Evolutionary conservation across 148 eudicot species (phyloP).

Genomic region (Pharnaceum exiguum): DNA sequence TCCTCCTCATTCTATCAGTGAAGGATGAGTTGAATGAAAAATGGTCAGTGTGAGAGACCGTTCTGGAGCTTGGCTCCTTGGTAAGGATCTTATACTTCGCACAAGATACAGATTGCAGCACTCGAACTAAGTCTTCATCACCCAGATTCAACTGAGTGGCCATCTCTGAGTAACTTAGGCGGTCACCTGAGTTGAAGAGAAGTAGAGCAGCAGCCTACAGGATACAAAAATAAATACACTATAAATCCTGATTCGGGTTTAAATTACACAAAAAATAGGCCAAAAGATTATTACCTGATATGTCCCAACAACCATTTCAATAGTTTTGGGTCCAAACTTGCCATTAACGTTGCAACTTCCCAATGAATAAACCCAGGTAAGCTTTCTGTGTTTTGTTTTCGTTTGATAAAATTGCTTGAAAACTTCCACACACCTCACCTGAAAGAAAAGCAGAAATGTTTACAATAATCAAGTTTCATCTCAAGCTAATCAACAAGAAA

Average conservation of each 20-base stretch:
- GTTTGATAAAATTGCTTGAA: constrained; percentile 79
- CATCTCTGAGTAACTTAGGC: constrained; percentile 34
- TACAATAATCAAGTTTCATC: too few relatives aligned
- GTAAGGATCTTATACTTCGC: constrained; percentile 38
- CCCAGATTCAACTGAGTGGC: constrained; percentile 34
- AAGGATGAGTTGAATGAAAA: constrained; percentile 37
- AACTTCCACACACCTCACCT: constrained; percentile 89
- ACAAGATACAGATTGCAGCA: constrained; percentile 42
- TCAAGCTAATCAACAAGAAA: too few relatives aligned
- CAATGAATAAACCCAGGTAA: constrained; percentile 74
- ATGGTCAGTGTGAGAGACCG: constrained; percentile 28
- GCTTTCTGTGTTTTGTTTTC: constrained; percentile 80
- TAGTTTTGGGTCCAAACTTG: constrained; percentile 39
- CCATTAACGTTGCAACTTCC: constrained; percentile 43
- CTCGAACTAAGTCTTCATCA: constrained; percentile 42
- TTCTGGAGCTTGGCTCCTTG: constrained; percentile 34
- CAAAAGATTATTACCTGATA: constrained; percentile 29
- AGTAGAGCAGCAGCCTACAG: constrained; percentile 46
- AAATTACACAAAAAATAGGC: background rate
- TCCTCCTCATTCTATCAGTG: constrained; percentile 45
- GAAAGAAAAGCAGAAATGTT: constrained; percentile 3
- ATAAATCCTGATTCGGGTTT: too few relatives aligned
- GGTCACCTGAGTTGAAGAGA: constrained; percentile 40
- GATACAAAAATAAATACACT: too few relatives aligned
- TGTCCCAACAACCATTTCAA: constrained; percentile 39